phyloP scores from a whole-genome alignment of 2,329 filamentous ascomycete species.

The Botrytis hyacinthi region DNA sequence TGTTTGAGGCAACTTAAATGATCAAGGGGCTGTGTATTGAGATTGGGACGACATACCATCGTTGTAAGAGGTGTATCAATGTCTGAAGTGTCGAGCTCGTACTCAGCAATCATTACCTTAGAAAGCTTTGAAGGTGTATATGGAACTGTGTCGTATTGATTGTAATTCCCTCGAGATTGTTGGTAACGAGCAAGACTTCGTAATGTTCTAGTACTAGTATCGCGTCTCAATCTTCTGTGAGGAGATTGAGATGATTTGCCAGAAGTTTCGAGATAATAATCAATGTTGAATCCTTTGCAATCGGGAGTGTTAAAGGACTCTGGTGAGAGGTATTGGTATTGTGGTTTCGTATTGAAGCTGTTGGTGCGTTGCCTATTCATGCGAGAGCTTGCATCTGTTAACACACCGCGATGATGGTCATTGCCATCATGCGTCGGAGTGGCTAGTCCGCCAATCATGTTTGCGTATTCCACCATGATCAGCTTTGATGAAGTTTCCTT shows the following conservation, averaged over 20 bases:
- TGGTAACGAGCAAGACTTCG: background rate
- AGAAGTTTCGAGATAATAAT: background rate
- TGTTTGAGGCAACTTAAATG: too few relatives aligned
- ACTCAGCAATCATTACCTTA: constrained; percentile 10
- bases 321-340: background rate
- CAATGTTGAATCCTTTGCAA: background rate
- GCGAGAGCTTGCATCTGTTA: background rate
- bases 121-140: constrained; percentile 13
- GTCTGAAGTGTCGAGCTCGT: background rate
- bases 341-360: background rate
- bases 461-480: background rate
- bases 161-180: background rate
- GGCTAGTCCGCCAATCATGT: background rate
- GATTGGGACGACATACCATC: constrained; percentile 7
- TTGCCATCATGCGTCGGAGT: background rate
- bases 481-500: background rate
- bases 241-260: background rate
- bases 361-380: constrained; percentile 2
- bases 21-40: background rate
- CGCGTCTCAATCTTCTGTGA: background rate
- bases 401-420: background rate
- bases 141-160: background rate
- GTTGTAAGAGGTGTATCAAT: background rate
- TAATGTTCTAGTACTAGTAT: background rate
- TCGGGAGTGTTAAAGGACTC: background rate